A percentile compares a stretch with the other conserved stretches of the same genome.
These are phyloP conservation scores for Pecoramyces ruminantium DNA, from an alignment of 192 early-diverging fungal genomes.

Conservation along the genomic window DNA sequence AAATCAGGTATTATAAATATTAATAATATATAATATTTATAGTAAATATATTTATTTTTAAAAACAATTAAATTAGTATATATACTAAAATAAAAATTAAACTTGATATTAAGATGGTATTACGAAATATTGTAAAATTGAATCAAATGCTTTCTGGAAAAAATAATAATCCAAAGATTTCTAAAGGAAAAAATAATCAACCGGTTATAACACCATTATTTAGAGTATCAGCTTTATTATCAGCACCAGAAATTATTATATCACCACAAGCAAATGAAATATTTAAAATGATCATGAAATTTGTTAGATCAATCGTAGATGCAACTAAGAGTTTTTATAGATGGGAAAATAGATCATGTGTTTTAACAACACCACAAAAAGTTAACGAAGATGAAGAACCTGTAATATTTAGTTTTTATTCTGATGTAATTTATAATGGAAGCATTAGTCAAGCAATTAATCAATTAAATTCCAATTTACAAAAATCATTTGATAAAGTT, in stretches of 20 bases:
- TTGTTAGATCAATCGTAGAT: conserved; percentile 33
- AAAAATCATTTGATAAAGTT: conserved; percentile 25
- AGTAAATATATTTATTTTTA: too few relatives aligned
- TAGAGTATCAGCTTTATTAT: conserved; percentile 32
- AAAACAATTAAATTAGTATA: too few relatives aligned
- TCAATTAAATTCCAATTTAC: conserved; percentile 22
- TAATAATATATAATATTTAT: too few relatives aligned
- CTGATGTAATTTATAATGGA: conserved; percentile 27
- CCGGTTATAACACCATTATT: conserved; percentile 21
- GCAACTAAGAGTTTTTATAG: conserved; percentile 41
- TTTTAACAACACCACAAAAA: conserved; percentile 34
- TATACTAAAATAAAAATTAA: too few relatives aligned
- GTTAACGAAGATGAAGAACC: conserved; percentile 36
- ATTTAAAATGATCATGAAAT: conserved; percentile 44
- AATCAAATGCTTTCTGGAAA: conserved; percentile 17
- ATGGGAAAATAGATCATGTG: conserved; percentile 45
- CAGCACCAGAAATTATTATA: conserved; percentile 39
- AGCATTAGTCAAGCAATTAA: conserved; percentile 21
- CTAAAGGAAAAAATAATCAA: conserved; percentile 6
- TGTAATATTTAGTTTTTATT: conserved; percentile 33
- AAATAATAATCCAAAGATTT: conserved; percentile 8
- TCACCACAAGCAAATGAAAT: conserved; percentile 32
- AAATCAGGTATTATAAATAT: not conserved
- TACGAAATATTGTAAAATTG: conserved; percentile 18
- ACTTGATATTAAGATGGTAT: conserved; percentile 24